Evolutionary conservation across 2,329 filamentous ascomycete genomes (phyloP), one percentile per base, ranked within the genome.

Genomic region (Talaromyces sp.): DNA sequence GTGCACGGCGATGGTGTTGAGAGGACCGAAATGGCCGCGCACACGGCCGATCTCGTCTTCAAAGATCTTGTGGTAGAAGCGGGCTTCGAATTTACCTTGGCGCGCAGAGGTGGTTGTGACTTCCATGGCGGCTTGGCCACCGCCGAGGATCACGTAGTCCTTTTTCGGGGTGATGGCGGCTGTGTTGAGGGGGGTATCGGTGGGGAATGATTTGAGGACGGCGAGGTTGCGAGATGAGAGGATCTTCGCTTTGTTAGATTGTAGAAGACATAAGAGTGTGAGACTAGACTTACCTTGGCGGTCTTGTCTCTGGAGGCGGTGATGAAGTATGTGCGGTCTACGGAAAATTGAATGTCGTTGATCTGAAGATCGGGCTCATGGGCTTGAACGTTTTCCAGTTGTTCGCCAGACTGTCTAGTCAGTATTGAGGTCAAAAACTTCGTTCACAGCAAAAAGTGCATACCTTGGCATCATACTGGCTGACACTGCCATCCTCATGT

Each of bases 61-160:
- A 79, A 99, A 98, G 79, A 99, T 90, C 87, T 96, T 98, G 89
- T 99, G 95, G 86, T 97, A 99, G 86, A 99, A 99, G 70, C 95
- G 89, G 52, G 95, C 95, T 82, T 99, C 95, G 84, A 99, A 99
- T 83, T 98, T 98, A 82, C 95, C 95, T 85, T 99, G 95, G 71
- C 95, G 88, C 59, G 93, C 89, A 39, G 90, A 90, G 61, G 95
- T 98, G 63, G 92, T 96, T 66, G 95, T 99, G 81, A 99, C 95
- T 77, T 98, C 94, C 92, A 97, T 97, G 77, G 95, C 95, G 70
- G 93, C 95, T 83, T 99, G 95, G 73, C 95, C 95, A 87, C 95
- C 95, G 73, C 95, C 95, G 52, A 99, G 90, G 75, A 99, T 96
- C 70, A 99, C 94, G 77, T 92, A 99, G 77, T 98, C 93, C 84